Percentiles rank a stretch among this genome's conserved stretches.
phyloP scores from a whole-genome alignment of 768 basidiomycete genomes.

The Hemileccinum rubropunctum region DNA sequence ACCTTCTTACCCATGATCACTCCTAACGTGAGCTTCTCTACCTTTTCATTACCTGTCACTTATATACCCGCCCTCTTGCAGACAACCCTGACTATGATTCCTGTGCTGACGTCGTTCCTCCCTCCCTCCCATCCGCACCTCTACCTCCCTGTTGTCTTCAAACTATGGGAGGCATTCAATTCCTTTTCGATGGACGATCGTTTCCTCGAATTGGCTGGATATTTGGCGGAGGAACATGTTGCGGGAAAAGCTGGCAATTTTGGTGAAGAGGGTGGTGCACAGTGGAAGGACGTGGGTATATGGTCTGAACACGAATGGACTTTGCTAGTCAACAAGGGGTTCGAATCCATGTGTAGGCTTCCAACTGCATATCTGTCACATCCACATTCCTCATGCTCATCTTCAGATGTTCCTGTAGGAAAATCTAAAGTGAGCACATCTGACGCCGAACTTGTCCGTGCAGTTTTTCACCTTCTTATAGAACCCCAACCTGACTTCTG shows the following conservation, averaged over 20 bases:
- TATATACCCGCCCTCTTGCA: conserved; percentile 26
- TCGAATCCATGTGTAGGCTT: conserved; percentile 70
- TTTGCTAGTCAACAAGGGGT: conserved; percentile 75
- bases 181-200: conserved; percentile 73
- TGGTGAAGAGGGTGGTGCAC: conserved; percentile 53
- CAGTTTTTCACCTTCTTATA: conserved; percentile 23
- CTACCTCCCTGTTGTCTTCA: conserved; percentile 72
- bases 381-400: conserved; percentile 37
- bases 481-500: conserved; percentile 63
- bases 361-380: neutral
- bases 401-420: conserved; percentile 48
- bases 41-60: neutral
- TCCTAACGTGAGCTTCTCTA: conserved; percentile 51
- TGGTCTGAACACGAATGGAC: conserved; percentile 85
- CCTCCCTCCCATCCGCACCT: conserved; percentile 63
- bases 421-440: conserved; percentile 50
- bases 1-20: conserved; percentile 71
- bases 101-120: conserved; percentile 75
- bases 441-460: neutral
- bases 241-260: conserved; percentile 54
- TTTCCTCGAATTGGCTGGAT: conserved; percentile 66
- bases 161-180: conserved; percentile 77
- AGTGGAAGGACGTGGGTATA: conserved; percentile 85
- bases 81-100: conserved; percentile 69
- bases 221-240: conserved; percentile 71